These are phyloP conservation scores for Volvox africanus DNA, from an alignment of 139 green algal species.

Conservation along the genomic window DNA sequence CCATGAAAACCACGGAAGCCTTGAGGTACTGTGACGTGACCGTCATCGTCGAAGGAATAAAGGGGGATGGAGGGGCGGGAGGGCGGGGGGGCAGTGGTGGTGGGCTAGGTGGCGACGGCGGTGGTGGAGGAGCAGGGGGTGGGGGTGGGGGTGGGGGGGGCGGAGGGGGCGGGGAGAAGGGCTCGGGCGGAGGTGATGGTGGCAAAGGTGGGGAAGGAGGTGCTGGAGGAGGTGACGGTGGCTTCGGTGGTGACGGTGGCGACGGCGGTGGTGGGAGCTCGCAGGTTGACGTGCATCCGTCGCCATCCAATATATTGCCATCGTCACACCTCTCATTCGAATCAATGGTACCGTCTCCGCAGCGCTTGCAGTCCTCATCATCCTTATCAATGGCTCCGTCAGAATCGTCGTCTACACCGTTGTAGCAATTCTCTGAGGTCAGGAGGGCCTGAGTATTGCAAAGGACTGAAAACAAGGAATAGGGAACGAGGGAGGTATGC, in stretches of 20 bases:
- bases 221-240: background rate
- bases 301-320: constrained; percentile 7
- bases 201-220: background rate
- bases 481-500: background rate
- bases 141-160: background rate
- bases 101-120: background rate
- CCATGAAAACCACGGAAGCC: no score
- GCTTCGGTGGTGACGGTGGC: background rate
- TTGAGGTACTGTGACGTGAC: no score
- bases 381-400: background rate
- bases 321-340: background rate
- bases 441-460: background rate
- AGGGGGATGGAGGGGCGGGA: no score
- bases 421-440: background rate
- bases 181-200: background rate
- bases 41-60: no score
- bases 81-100: no score
- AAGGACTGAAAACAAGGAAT: background rate
- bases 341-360: background rate
- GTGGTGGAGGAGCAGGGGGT: background rate
- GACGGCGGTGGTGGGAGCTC: background rate
- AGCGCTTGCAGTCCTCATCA: background rate
- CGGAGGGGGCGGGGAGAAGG: background rate
- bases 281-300: background rate
- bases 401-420: background rate